Conservation (phyloP, 2,329 filamentous ascomycete genomes). For the Ophiocordyceps polyrhachis-furcata region DNA sequence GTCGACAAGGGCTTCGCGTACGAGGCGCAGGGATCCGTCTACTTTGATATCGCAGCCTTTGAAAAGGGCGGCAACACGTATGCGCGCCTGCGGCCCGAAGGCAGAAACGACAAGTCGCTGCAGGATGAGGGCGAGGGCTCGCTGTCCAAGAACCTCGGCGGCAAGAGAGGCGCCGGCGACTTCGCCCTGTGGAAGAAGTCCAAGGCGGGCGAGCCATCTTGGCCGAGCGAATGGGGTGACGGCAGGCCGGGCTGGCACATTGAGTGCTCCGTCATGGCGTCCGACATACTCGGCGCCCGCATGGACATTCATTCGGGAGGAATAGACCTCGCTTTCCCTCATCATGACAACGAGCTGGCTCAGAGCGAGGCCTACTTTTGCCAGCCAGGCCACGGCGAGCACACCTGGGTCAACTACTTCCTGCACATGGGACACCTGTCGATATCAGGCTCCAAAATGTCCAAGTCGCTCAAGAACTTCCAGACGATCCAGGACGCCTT, state of each 20-base stretch:
- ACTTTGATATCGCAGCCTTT: conserved; percentile 81
- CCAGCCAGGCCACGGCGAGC: conserved; percentile 27
- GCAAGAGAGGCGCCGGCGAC: conserved; percentile 61
- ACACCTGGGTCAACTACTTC: conserved; percentile 91
- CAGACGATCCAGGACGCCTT: conserved; percentile 80
- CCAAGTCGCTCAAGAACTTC: conserved; percentile 89
- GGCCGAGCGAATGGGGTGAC: conserved; percentile 73
- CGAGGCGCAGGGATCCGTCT: conserved; percentile 65
- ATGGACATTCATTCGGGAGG: conserved; percentile 93
- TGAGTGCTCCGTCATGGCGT: conserved; percentile 92
- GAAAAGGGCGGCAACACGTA: conserved; percentile 74
- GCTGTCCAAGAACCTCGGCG: conserved; percentile 38
- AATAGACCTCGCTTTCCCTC: conserved; percentile 78
- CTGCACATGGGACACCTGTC: conserved; percentile 79
- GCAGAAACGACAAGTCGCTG: conserved; percentile 62
- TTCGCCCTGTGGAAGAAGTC: conserved; percentile 91
- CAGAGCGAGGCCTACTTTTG: conserved; percentile 78
- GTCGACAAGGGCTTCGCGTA: conserved; percentile 79
- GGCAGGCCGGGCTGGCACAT: conserved; percentile 93
- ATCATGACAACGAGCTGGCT: conserved; percentile 83
- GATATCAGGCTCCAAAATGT: conserved; percentile 89
- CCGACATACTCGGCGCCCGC: conserved; percentile 61
- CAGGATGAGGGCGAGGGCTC: conserved; percentile 83
- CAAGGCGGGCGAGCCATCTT: conserved; percentile 80
- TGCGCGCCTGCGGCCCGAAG: conserved; percentile 69